phyloP scores from a whole-genome alignment of 169 alveolate genomes.

The Plasmodium sp. region DNA sequence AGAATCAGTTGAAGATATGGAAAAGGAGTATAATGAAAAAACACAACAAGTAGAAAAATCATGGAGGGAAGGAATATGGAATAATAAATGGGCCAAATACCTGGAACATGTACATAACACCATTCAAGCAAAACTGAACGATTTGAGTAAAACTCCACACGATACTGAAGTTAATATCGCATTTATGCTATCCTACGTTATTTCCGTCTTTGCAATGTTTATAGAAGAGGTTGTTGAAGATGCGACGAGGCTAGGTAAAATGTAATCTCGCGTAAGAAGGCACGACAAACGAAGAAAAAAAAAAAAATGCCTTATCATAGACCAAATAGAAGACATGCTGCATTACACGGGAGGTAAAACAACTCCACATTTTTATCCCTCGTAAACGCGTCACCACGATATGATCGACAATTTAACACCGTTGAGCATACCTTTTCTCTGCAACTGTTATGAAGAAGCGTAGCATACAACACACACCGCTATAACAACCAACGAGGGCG shows the following conservation, averaged over 20 bases:
- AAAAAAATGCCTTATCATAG: neutral
- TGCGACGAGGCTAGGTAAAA: neutral
- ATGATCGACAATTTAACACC: neutral
- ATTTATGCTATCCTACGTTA: constrained; percentile 3
- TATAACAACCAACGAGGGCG: neutral
- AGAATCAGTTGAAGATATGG: constrained; percentile 2
- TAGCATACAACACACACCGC: neutral
- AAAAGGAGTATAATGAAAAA: neutral
- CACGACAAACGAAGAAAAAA: neutral
- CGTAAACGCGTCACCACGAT: neutral
- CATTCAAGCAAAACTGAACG: neutral
- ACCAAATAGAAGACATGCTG: neutral
- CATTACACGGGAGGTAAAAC: neutral
- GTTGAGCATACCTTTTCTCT: neutral
- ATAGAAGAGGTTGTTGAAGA: constrained; percentile 13
- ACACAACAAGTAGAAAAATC: constrained; percentile 1
- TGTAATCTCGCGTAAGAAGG: neutral
- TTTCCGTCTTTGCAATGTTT: neutral
- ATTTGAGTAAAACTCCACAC: neutral
- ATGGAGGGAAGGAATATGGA: constrained; percentile 17
- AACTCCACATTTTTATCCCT: neutral
- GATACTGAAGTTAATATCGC: neutral
- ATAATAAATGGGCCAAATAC: constrained; percentile 12
- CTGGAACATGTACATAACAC: constrained; percentile 6
- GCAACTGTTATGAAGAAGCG: neutral